phyloP scores from a whole-genome alignment of 2,329 filamentous ascomycete genomes.

The Fusarium nurragi region DNA sequence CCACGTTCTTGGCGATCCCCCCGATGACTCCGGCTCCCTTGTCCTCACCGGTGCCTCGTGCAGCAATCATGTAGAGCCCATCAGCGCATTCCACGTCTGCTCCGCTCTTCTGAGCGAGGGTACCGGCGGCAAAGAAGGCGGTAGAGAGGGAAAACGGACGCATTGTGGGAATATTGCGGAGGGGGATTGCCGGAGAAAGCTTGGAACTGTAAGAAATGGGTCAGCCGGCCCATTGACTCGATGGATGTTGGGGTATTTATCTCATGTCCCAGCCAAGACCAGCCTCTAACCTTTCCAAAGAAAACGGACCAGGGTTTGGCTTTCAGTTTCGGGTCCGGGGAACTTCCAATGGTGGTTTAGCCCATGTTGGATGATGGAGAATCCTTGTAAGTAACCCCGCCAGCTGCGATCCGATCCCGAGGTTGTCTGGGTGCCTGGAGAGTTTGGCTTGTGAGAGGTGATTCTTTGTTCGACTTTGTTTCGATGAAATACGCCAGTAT shows the following conservation, averaged over 20 bases:
- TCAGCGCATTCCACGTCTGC: slow-evolving; percentile 44
- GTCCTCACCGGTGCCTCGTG: slow-evolving; percentile 51
- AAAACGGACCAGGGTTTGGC: slow-evolving; percentile 18
- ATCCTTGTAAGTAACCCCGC: slow-evolving; percentile 35
- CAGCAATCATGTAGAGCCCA: slow-evolving; percentile 54
- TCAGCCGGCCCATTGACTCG: background rate
- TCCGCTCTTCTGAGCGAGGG: slow-evolving; percentile 37
- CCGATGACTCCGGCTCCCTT: slow-evolving; percentile 50
- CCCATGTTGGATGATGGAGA: slow-evolving; percentile 3
- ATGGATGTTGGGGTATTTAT: slow-evolving; percentile 18
- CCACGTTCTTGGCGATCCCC: slow-evolving; percentile 47
- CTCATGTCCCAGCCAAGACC: slow-evolving; percentile 2
- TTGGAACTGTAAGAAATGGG: background rate
- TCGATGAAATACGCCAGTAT: background rate
- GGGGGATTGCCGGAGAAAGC: background rate
- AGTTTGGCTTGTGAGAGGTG: slow-evolving; percentile 13
- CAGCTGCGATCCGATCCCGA: slow-evolving; percentile 16
- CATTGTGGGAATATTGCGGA: slow-evolving; percentile 18
- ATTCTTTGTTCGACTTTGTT: background rate
- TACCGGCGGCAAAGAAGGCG: slow-evolving; percentile 41
- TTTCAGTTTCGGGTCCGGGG: slow-evolving; percentile 6
- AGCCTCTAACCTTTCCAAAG: background rate
- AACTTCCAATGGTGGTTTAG: slow-evolving; percentile 34
- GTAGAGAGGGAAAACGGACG: slow-evolving; percentile 31
- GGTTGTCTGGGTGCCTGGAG: background rate